Evolutionary conservation across 1,284 basidiomycete genomes (phyloP).

Genomic region (Exsudoporus floridanus): DNA sequence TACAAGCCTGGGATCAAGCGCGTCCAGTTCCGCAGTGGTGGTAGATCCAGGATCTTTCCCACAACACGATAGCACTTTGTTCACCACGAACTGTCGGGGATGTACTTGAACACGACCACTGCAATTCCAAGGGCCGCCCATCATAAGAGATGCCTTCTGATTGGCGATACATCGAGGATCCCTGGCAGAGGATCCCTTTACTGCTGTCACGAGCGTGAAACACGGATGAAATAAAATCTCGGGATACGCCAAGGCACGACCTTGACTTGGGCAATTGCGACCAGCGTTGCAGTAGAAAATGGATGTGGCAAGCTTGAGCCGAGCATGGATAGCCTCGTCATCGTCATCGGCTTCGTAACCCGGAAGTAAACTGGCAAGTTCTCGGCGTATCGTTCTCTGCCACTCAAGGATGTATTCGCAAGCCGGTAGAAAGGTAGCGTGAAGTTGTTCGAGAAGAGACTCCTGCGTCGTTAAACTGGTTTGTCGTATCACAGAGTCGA

Average conservation of each 20-base stretch:
- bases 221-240: conserved; percentile 35
- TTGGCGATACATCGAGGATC: conserved; percentile 26
- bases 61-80: conserved; percentile 21
- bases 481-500: conserved; percentile 30
- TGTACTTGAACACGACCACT: conserved; percentile 25
- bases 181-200: conserved; percentile 11
- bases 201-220: conserved; percentile 20
- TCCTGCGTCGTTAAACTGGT: conserved; percentile 3
- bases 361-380: conserved; percentile 32
- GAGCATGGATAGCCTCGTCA: conserved; percentile 21
- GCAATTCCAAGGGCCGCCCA: conserved; percentile 37
- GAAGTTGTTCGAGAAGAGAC: conserved; percentile 18
- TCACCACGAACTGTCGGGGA: conserved; percentile 18
- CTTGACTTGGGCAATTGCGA: conserved; percentile 18
- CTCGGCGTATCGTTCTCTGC: conserved; percentile 27
- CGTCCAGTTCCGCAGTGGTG: conserved; percentile 32
- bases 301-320: conserved; percentile 32
- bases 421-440: conserved; percentile 14
- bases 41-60: conserved; percentile 27
- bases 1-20: conserved; percentile 14
- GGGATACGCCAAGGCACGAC: conserved; percentile 24
- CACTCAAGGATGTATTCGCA: conserved; percentile 22
- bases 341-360: conserved; percentile 17
- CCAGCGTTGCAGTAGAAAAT: conserved; percentile 26
- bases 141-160: conserved; percentile 23